Percentiles rank a stretch among this genome's conserved stretches.
phyloP scores from a whole-genome alignment of 192 early-diverging fungal genomes.

The Geranomyces michiganensis region DNA sequence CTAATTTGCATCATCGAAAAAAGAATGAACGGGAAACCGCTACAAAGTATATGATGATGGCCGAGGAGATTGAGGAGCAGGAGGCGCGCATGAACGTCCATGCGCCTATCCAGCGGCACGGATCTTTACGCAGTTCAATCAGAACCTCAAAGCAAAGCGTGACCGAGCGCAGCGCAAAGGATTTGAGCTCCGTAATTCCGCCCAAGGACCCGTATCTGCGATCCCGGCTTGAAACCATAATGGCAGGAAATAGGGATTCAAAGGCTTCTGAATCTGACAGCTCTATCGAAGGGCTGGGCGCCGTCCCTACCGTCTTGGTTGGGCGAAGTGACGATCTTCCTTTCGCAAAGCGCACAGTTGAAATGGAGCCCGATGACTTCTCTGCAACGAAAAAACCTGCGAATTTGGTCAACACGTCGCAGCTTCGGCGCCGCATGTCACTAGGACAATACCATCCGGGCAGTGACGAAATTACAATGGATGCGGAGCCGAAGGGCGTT shows the following conservation, averaged over 20 bases:
- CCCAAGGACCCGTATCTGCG: too few relatives aligned
- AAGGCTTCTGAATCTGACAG: too few relatives aligned
- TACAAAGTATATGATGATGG: conserved; percentile 16
- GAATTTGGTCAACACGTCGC: conserved; percentile 4
- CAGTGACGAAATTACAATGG: conserved; percentile 5
- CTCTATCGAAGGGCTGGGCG: too few relatives aligned
- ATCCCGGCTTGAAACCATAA: neutral
- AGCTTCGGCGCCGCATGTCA: conserved; percentile 4
- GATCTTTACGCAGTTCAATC: conserved; percentile 5
- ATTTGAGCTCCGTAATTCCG: too few relatives aligned
- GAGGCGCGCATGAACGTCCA: conserved; percentile 13
- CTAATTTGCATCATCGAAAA: neutral
- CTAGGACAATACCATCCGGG: neutral
- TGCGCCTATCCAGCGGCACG: neutral
- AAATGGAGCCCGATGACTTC: neutral
- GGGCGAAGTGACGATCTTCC: too few relatives aligned
- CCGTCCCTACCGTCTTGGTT: too few relatives aligned
- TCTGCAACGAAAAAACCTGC: neutral
- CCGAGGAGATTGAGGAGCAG: conserved; percentile 33
- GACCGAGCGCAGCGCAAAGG: too few relatives aligned
- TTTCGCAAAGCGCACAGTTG: neutral
- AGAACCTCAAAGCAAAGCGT: neutral
- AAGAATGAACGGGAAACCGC: conserved; percentile 32
- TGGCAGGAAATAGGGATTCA: neutral
- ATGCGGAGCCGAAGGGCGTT: conserved; percentile 10